A percentile compares a stretch with the other conserved stretches of the same genome.
These are phyloP conservation scores for Phoma sp. DNA, from an alignment of 2,329 filamentous ascomycete species.

Conservation along the genomic window DNA sequence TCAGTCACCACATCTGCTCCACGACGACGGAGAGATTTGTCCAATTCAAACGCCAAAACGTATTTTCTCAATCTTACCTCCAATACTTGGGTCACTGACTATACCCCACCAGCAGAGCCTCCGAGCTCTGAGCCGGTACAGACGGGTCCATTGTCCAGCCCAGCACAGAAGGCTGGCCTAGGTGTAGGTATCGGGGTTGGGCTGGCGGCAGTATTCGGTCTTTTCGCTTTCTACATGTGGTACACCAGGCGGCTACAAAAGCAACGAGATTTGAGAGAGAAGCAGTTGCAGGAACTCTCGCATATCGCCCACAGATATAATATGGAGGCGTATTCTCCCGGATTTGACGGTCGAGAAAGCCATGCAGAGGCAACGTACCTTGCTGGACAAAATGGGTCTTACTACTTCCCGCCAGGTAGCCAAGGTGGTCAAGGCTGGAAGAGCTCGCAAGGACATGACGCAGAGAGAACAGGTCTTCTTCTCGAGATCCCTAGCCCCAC, in stretches of 20 bases:
- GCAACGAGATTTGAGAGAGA: constrained; percentile 57
- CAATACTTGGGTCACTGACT: constrained; percentile 63
- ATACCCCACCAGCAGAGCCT: constrained; percentile 55
- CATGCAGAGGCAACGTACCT: constrained; percentile 48
- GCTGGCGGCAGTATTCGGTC: constrained; percentile 48
- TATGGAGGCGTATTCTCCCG: constrained; percentile 46
- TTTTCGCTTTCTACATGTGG: constrained; percentile 56
- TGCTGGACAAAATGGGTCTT: constrained; percentile 32
- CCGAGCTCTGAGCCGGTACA: constrained; percentile 18
- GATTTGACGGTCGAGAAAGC: constrained; percentile 47
- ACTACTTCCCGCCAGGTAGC: constrained; percentile 33
- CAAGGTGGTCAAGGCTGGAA: constrained; percentile 43
- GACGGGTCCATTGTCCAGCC: constrained; percentile 49
- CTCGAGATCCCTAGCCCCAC: constrained; percentile 58
- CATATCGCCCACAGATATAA: constrained; percentile 57
- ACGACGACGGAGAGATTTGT: constrained; percentile 45
- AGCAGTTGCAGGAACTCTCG: constrained; percentile 61
- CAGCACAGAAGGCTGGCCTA: constrained; percentile 55
- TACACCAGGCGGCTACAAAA: constrained; percentile 51
- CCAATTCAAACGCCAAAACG: constrained; percentile 52
- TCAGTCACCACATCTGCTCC: constrained; percentile 52
- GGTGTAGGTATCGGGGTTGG: constrained; percentile 54
- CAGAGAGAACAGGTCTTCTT: constrained; percentile 55
- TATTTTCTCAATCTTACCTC: constrained; percentile 69
- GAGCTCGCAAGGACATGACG: constrained; percentile 41